Evolutionary conservation across 352 stramenopile genomes (phyloP).

Genomic region (Thalassiosira hispida): DNA sequence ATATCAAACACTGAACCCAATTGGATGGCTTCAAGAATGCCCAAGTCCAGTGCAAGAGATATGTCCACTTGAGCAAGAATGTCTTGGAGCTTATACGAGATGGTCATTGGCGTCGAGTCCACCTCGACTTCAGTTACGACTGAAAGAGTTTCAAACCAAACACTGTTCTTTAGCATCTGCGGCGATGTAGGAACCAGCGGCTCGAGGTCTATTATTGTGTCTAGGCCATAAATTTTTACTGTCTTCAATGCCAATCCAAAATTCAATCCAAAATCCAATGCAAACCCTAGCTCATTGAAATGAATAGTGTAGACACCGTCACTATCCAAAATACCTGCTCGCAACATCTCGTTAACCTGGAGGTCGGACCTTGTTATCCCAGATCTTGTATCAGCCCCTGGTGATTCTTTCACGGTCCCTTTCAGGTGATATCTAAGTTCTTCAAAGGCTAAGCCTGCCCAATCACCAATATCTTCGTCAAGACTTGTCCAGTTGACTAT

Average conservation of each 20-base stretch:
- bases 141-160: slow-evolving; percentile 38
- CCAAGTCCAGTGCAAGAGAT: slow-evolving; percentile 39
- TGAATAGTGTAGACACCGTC: neutral
- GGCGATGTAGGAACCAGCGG: slow-evolving; percentile 26
- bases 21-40: slow-evolving; percentile 25
- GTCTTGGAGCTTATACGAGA: slow-evolving; percentile 26
- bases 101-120: neutral
- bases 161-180: slow-evolving; percentile 30
- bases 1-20: slow-evolving; percentile 50
- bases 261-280: slow-evolving; percentile 20
- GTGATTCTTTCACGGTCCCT: neutral
- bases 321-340: neutral
- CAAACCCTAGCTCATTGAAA: neutral
- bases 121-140: slow-evolving; percentile 23
- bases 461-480: slow-evolving; percentile 1
- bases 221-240: slow-evolving; percentile 39
- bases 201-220: slow-evolving; percentile 36
- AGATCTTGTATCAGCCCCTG: neutral
- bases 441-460: neutral
- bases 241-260: too few relatives aligned
- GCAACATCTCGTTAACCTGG: neutral
- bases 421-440: neutral
- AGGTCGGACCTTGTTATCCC: too few relatives aligned
- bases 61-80: slow-evolving; percentile 32
- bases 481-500: slow-evolving; percentile 9